Evolutionary conservation across 495 filamentous ascomycete species (phyloP).

Genomic region (Aspergillus affinis): DNA sequence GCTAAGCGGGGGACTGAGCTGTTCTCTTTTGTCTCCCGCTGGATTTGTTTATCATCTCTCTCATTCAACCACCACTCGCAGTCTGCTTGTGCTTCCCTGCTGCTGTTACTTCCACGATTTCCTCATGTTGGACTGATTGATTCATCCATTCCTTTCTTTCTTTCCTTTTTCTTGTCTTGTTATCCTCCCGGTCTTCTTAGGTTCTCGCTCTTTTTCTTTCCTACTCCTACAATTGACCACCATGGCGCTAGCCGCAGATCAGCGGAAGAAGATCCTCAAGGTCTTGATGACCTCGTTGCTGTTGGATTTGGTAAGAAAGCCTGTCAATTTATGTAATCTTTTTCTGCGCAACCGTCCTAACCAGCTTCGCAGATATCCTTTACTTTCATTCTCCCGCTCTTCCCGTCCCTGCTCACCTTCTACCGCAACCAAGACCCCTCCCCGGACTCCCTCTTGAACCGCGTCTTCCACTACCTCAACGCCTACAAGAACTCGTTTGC

Average conservation of each 20-base stretch:
- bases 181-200: neutral
- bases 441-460: conserved; percentile 64
- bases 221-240: conserved; percentile 18
- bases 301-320: conserved; percentile 60
- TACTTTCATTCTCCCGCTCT: conserved; percentile 97
- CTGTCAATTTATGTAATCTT: conserved; percentile 1
- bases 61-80: no score
- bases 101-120: neutral
- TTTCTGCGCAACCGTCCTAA: neutral
- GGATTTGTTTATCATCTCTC: neutral
- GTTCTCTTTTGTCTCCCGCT: neutral
- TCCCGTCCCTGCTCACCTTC: conserved; percentile 91
- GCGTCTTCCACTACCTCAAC: conserved; percentile 81
- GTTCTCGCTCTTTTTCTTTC: conserved; percentile 9
- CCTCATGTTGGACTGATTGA: conserved; percentile 8
- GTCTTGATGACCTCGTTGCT: conserved; percentile 74
- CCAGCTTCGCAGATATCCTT: conserved; percentile 64
- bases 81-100: conserved; percentile 1
- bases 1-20: neutral
- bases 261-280: conserved; percentile 78
- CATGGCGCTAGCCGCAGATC: conserved; percentile 41
- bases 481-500: conserved; percentile 93
- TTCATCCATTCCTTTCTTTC: conserved; percentile 4
- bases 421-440: conserved; percentile 71
- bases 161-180: conserved; percentile 1